Evolutionary conservation across 176 grass and related monocot species (phyloP), one percentile per base, ranked within the genome.

Genomic region (Ensete ventricosum): DNA sequence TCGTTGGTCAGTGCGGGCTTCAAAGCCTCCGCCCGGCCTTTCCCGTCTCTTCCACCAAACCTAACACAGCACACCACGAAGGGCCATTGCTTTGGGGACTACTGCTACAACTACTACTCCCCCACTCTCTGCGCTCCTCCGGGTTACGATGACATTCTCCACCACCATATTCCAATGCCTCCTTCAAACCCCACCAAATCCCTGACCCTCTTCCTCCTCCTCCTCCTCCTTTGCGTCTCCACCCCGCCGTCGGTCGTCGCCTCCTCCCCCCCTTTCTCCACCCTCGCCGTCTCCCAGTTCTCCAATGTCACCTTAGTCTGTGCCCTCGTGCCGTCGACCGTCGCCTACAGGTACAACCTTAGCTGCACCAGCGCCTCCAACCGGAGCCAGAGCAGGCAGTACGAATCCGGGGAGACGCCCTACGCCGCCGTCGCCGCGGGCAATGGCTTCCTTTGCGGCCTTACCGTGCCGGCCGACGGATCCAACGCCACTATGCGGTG

Each of bases 401-500:
- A 62, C 57, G 17, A 14, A n/a, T 14, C 57, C 57, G 1, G 17
- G 20, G 13, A 2, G 6, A n/a, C 20, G 6, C 57, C 57, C 6
- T 62, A 62, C 57, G 14, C 57, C 12, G 57, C 57, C 6, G 57
- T 62, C 57, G 57, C 57, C 20, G 57, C 57, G 17, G 57, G 57
- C 12, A n/a, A 62, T 62, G 57, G 17, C 57, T 62, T 62, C 57
- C 57, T 62, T 20, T 62, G 57, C 57, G 57, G 57, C 23, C 51
- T 74, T 3, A 50, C 65, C 23, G 14, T 20, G 8, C 23, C 53
- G 8, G 13, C 50, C 12, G 24, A 74, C 0, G 23, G 43, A 14
- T 5, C 72, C 52, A 74, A 74, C 52, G 13, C 72, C 72, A 74
- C 24, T n/a, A 74, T 74, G 72, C 72, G 20, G 19, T 74, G 72